These are phyloP conservation scores for Metschnikowia kofuensis DNA, from an alignment of 805 yeast species.

Conservation along the genomic window DNA sequence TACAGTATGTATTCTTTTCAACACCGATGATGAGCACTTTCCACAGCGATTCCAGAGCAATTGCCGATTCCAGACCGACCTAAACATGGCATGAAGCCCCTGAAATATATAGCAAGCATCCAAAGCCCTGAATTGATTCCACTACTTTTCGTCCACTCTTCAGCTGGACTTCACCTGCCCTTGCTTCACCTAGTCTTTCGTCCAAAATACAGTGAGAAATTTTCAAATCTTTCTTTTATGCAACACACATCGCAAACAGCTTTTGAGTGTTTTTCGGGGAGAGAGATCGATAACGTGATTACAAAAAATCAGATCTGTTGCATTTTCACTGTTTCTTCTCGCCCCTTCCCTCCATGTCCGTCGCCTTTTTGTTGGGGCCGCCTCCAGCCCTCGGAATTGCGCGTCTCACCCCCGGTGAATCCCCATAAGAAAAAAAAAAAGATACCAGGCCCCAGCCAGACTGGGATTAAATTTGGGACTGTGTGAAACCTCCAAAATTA, in stretches of 20 bases:
- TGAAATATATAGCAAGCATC: neutral
- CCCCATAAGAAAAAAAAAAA: neutral
- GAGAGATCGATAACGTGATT: too few species aligned
- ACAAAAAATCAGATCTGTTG: too few species aligned
- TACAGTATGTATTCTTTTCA: slow-evolving; percentile 9
- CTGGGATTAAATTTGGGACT: too few species aligned
- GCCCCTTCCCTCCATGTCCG: neutral
- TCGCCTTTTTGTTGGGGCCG: slow-evolving; percentile 6
- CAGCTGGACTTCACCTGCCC: too few species aligned
- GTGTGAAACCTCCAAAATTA: too few species aligned
- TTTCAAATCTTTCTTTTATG: too few species aligned
- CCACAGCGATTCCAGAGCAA: neutral
- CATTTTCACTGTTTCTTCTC: neutral
- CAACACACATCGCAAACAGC: too few species aligned
- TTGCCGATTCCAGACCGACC: neutral
- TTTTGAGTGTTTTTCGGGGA: too few species aligned
- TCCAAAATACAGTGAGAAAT: too few species aligned
- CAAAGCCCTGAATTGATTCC: too few species aligned
- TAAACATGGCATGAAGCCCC: neutral
- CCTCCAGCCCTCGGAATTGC: slow-evolving; percentile 5
- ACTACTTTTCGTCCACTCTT: too few species aligned
- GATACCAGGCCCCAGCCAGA: neutral
- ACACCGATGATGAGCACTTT: neutral
- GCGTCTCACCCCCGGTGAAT: neutral
- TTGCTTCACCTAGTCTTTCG: too few species aligned